Conservation (phyloP, 2,329 filamentous ascomycete species). For the Pseudopithomyces maydicus region DNA sequence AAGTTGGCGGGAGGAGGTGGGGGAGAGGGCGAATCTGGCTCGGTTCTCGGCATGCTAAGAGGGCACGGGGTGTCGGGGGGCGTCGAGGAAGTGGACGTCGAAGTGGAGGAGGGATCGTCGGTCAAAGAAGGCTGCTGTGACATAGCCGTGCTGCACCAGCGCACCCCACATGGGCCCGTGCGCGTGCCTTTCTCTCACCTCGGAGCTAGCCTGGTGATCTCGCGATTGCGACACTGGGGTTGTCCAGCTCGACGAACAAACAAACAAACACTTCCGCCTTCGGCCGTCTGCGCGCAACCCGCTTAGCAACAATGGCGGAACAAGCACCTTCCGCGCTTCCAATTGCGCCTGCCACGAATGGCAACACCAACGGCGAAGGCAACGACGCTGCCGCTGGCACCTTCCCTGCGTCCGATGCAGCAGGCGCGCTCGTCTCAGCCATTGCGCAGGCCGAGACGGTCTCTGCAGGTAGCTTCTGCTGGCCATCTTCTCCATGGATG, state of each 20-base stretch:
- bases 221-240: too few species aligned
- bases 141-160: not conserved
- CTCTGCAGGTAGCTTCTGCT: constrained; percentile 39
- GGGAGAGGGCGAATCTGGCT: constrained; percentile 30
- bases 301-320: constrained; percentile 22
- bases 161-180: not conserved
- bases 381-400: constrained; percentile 28
- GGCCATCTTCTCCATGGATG: not conserved
- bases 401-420: constrained; percentile 38
- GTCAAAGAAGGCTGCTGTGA: not conserved
- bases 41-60: constrained; percentile 30
- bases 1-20: constrained; percentile 34
- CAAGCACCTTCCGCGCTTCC: constrained; percentile 1
- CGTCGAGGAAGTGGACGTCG: constrained; percentile 11
- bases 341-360: constrained; percentile 7
- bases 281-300: too few species aligned
- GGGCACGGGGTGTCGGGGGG: not conserved
- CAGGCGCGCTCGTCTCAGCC: constrained; percentile 43
- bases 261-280: too few species aligned
- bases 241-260: too few species aligned
- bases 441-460: constrained; percentile 48
- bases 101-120: not conserved
- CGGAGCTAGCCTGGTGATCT: too few species aligned
- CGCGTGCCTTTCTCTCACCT: not conserved
- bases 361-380: constrained; percentile 24